Evolutionary conservation across 495 filamentous ascomycete genomes (phyloP).

Genomic region (Ascodesmis nigricans): DNA sequence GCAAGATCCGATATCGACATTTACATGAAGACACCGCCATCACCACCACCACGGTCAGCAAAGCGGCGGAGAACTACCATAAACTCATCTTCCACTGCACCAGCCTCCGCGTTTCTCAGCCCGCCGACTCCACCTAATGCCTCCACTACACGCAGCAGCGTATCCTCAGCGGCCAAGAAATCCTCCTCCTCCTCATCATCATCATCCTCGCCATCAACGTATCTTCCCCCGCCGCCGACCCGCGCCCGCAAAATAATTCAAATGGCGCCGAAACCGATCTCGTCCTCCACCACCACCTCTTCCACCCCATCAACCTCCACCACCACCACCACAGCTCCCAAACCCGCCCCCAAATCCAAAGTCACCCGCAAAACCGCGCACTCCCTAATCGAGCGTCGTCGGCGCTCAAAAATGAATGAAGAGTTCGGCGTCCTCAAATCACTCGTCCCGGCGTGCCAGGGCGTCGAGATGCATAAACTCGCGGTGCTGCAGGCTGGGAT

Average conservation of each 20-base stretch:
- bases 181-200: too few species aligned
- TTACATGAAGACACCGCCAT: too few species aligned
- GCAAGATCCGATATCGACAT: too few species aligned
- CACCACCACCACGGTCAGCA: too few species aligned
- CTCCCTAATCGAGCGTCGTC: slow-evolving; percentile 73
- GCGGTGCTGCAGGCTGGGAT: slow-evolving; percentile 94
- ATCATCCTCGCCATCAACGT: too few species aligned
- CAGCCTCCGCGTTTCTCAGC: too few species aligned
- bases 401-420: slow-evolving; percentile 96
- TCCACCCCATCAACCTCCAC: not conserved
- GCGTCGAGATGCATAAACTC: slow-evolving; percentile 94
- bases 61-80: too few species aligned
- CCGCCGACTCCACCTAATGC: too few species aligned
- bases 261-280: slow-evolving; percentile 46
- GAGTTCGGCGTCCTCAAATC: slow-evolving; percentile 85
- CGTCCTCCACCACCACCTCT: slow-evolving; percentile 33
- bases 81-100: too few species aligned
- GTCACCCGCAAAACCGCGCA: slow-evolving; percentile 93
- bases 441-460: slow-evolving; percentile 82
- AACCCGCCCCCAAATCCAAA: slow-evolving; percentile 31
- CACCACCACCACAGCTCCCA: not conserved
- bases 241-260: slow-evolving; percentile 91
- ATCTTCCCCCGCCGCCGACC: slow-evolving; percentile 82
- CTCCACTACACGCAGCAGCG: too few species aligned
- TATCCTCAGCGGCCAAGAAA: too few species aligned